Evolutionary conservation across 1,284 basidiomycete species (phyloP).

Genomic region (Ceratobasidium sp.): DNA sequence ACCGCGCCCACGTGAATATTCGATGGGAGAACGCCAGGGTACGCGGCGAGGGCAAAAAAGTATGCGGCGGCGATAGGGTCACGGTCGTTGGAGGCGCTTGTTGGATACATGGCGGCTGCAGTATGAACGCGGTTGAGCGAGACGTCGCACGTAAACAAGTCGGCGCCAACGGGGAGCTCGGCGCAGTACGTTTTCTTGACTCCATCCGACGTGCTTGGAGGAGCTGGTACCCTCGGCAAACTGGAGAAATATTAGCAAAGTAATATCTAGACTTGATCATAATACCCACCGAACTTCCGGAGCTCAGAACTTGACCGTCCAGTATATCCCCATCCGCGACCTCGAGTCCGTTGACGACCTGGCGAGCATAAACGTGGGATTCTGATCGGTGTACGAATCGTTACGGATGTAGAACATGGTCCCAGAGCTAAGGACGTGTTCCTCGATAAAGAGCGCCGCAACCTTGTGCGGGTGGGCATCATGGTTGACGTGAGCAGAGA

Average conservation of each 20-base stretch:
- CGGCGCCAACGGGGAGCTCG: constrained; percentile 55
- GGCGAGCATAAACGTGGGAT: constrained; percentile 87
- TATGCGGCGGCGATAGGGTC: constrained; percentile 72
- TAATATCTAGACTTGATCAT: not conserved
- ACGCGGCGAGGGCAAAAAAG: constrained; percentile 81
- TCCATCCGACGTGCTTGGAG: not conserved
- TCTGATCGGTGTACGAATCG: constrained; percentile 87
- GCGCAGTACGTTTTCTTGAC: constrained; percentile 38
- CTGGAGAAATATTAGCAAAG: constrained; percentile 61
- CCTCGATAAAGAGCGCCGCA: constrained; percentile 69
- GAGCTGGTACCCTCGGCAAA: not conserved
- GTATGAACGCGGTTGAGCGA: constrained; percentile 12
- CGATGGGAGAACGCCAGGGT: constrained; percentile 67
- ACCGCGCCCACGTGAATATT: constrained; percentile 66
- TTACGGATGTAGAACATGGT: constrained; percentile 72
- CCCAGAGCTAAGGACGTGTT: constrained; percentile 55
- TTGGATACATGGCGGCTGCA: constrained; percentile 1
- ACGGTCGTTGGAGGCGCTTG: constrained; percentile 53
- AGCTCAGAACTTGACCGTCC: constrained; percentile 29
- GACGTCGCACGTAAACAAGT: constrained; percentile 67
- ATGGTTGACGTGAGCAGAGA: constrained; percentile 39
- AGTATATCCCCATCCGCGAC: constrained; percentile 86
- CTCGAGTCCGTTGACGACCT: constrained; percentile 84
- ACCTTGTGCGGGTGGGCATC: constrained; percentile 55
- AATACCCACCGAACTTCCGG: constrained; percentile 34